A percentile compares a stretch with the other conserved stretches of the same genome.
phyloP scores from a whole-genome alignment of 768 basidiomycete genomes.

The Russula griseocarnosa region DNA sequence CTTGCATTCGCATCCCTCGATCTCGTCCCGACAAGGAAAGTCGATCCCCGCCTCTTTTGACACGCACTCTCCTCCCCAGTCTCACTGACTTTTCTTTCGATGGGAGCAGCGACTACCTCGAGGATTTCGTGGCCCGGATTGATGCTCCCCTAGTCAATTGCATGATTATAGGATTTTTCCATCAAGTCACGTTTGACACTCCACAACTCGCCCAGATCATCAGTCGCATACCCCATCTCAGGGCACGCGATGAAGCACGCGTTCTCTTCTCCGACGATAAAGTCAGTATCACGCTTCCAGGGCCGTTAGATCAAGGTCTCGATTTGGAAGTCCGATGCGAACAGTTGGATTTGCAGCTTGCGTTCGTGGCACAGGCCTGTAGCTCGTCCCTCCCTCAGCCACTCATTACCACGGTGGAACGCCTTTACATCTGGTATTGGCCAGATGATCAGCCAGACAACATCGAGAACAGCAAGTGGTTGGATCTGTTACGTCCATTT shows the following conservation, averaged over 20 bases:
- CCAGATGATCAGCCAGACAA: neutral
- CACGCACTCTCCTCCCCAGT: neutral
- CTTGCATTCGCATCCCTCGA: neutral
- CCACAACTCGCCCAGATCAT: neutral
- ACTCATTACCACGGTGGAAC: neutral
- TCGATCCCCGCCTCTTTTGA: no score
- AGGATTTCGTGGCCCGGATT: neutral
- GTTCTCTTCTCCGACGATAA: neutral
- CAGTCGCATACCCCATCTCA: neutral
- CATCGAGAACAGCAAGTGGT: neutral
- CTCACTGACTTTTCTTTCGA: neutral
- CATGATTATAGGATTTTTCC: neutral
- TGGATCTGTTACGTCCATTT: neutral
- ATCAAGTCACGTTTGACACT: neutral
- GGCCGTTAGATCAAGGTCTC: neutral
- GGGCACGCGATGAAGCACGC: neutral
- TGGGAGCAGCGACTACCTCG: neutral
- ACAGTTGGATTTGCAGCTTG: neutral
- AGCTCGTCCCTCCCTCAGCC: neutral
- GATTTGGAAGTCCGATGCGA: neutral
- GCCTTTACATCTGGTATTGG: neutral
- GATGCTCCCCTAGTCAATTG: neutral
- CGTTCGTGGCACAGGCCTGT: neutral
- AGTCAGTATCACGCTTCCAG: no score
- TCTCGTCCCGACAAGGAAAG: neutral